Percentiles rank a stretch among this genome's conserved stretches.
These are phyloP conservation scores for Yamadazyma songkhlaensis DNA, from an alignment of 1,139 yeast genomes.

Conservation along the genomic window DNA sequence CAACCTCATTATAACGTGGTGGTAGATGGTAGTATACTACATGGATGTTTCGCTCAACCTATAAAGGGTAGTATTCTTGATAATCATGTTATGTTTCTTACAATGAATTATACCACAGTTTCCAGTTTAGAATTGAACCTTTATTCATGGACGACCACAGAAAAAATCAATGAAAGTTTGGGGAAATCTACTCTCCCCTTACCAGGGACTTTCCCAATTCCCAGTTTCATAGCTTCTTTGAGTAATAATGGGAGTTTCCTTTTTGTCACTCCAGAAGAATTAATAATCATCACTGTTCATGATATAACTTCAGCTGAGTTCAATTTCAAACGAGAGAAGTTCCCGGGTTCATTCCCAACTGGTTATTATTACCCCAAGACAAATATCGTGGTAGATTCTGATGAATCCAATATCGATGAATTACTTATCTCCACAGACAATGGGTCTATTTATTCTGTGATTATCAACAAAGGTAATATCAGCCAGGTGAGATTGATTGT, in stretches of 20 bases:
- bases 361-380: constrained; percentile 27
- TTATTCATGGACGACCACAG: constrained; percentile 40
- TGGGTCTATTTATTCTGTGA: constrained; percentile 38
- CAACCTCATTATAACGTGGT: constrained; percentile 39
- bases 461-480: constrained; percentile 14
- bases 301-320: constrained; percentile 48
- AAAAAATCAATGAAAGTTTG: constrained; percentile 21
- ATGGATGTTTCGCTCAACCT: constrained; percentile 44
- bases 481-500: constrained; percentile 19
- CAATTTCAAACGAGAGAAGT: constrained; percentile 21
- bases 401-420: constrained; percentile 25
- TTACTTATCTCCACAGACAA: constrained; percentile 39
- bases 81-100: constrained; percentile 33
- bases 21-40: constrained; percentile 40
- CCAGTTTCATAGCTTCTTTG: constrained; percentile 39
- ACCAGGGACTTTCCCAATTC: constrained; percentile 35
- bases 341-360: constrained; percentile 37
- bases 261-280: constrained; percentile 26
- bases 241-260: constrained; percentile 31
- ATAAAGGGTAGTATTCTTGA: constrained; percentile 21
- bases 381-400: constrained; percentile 11
- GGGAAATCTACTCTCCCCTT: constrained; percentile 30
- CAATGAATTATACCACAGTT: constrained; percentile 33
- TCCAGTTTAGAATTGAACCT: constrained; percentile 37
- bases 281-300: constrained; percentile 36